A percentile compares a stretch with the other conserved stretches of the same genome.
Evolutionary conservation across 2,329 filamentous ascomycete genomes (phyloP).

Genomic region (Fusarium subglutinans): DNA sequence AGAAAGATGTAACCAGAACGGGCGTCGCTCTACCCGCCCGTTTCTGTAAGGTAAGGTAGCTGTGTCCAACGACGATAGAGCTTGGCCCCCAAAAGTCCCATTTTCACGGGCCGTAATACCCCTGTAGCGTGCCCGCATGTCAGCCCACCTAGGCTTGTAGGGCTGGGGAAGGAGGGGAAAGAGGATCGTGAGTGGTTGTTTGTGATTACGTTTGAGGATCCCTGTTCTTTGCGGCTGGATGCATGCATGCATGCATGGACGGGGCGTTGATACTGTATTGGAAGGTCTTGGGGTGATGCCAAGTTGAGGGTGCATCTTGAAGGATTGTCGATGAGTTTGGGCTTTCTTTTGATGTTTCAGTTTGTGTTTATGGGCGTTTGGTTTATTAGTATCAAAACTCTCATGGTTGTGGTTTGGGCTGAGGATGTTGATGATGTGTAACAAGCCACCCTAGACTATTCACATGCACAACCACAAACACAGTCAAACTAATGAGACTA

Average conservation of each 20-base stretch:
- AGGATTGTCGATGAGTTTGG: neutral
- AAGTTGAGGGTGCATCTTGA: neutral
- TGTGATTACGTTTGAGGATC: slow-evolving; percentile 4
- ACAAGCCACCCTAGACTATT: neutral
- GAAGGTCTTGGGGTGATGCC: neutral
- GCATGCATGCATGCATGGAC: slow-evolving; percentile 23
- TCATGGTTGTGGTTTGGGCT: neutral
- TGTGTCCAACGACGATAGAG: neutral
- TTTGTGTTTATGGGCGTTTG: neutral
- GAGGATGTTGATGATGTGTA: neutral
- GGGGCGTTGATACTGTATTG: neutral
- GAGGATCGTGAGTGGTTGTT: neutral
- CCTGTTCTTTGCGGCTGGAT: slow-evolving; percentile 15
- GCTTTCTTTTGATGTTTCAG: neutral
- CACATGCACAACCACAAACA: neutral
- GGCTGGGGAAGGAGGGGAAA: slow-evolving; percentile 14
- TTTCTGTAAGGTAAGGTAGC: neutral
- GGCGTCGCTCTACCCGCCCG: neutral
- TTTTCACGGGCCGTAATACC: neutral
- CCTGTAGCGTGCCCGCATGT: slow-evolving; percentile 7
- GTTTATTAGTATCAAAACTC: fast-evolving
- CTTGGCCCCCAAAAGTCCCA: slow-evolving; percentile 20
- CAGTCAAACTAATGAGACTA: neutral
- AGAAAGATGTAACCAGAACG: slow-evolving; percentile 4
- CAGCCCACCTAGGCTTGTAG: slow-evolving; percentile 26